Conservation (phyloP, 1,284 basidiomycete species). For the Agaricales sp. region DNA sequence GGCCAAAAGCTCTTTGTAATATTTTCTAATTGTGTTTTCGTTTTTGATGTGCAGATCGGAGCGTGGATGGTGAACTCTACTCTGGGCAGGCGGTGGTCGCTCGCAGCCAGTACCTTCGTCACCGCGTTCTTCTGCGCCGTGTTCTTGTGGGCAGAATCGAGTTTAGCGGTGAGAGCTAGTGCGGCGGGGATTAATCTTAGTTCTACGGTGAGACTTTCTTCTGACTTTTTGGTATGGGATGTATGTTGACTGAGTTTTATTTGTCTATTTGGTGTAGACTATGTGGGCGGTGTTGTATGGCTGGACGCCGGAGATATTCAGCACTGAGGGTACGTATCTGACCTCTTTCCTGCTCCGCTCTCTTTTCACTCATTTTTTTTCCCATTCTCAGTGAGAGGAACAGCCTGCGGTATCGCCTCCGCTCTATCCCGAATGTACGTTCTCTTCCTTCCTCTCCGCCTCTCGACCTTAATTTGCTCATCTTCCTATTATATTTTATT, state of each 20-base stretch:
- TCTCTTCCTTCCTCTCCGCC: slow-evolving; percentile 1
- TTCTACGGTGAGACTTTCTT: slow-evolving; percentile 49
- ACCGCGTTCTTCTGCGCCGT: slow-evolving; percentile 72
- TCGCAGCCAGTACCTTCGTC: slow-evolving; percentile 75
- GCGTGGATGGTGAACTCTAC: slow-evolving; percentile 80
- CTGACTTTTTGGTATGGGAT: too few relatives aligned
- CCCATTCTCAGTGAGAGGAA: slow-evolving; percentile 66
- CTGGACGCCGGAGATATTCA: slow-evolving; percentile 89
- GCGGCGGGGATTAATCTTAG: slow-evolving; percentile 77
- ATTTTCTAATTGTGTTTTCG: slow-evolving; percentile 7
- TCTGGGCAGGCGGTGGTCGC: slow-evolving; percentile 69
- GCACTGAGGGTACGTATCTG: slow-evolving; percentile 54
- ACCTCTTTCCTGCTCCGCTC: slow-evolving; percentile 1
- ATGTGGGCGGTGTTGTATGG: slow-evolving; percentile 91
- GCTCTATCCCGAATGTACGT: slow-evolving; percentile 80
- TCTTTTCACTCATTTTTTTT: slow-evolving; percentile 1
- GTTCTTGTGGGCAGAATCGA: slow-evolving; percentile 57
- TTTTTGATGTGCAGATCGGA: too few relatives aligned
- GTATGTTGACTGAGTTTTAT: too few relatives aligned
- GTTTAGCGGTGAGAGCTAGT: slow-evolving; percentile 61
- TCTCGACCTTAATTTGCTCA: slow-evolving; percentile 6
- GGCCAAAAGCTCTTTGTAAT: slow-evolving; percentile 3
- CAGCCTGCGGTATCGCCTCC: slow-evolving; percentile 86
- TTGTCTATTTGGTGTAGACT: slow-evolving; percentile 31
- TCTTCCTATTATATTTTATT: neutral